Base-by-base conservation (phyloP, 805 yeast species). In the Candida morakotiae region DNA sequence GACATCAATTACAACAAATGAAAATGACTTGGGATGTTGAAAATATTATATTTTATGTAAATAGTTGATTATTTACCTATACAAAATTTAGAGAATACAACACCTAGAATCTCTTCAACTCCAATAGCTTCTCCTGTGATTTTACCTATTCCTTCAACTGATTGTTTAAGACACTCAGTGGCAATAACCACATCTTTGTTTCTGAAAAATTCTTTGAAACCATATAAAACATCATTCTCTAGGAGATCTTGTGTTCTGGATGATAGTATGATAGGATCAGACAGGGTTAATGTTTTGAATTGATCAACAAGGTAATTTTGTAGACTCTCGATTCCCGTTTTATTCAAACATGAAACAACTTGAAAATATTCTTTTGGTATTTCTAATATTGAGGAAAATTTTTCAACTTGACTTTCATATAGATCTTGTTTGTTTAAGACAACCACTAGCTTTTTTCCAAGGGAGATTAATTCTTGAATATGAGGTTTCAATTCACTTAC, bases 41-140 rank as follows among this genome's bases (percentile, higher is more conserved):
- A 45, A 62, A 54, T 41, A 49, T 64, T 40, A 60, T 55, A 3
- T 58, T 65, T 34, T 58, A 44, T 30, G 52, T 67, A 36, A 53
- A 59, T 35, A 58, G 46, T 23, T 57, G 48, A 24, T 46, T 63
- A 91, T 58, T 91, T 91, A 0, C 98, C 98, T 16, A 93, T 87
- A 58, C 98, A 93, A 56, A 93, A 93, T 43, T 79, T 83, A 2
- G 95, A 81, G 53, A 93, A 93, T 0, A 93, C 93, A 1, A 86
- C 91, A 1, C 93, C 96, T 4, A 93, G 64, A 0, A 93, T 79
- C 52, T 93, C 98, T 48, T 93, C 97, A 0, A 89, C 72, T 0
- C 95, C 95, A 10, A 91, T 78, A 0, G 87, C 75, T 27, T 85
- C 84, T 1, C 98, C 98, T 0, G 97, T 89, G 18, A 93, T 84